Base-by-base conservation (phyloP, 2,329 filamentous ascomycete genomes). In the Botrytis deweyae region DNA sequence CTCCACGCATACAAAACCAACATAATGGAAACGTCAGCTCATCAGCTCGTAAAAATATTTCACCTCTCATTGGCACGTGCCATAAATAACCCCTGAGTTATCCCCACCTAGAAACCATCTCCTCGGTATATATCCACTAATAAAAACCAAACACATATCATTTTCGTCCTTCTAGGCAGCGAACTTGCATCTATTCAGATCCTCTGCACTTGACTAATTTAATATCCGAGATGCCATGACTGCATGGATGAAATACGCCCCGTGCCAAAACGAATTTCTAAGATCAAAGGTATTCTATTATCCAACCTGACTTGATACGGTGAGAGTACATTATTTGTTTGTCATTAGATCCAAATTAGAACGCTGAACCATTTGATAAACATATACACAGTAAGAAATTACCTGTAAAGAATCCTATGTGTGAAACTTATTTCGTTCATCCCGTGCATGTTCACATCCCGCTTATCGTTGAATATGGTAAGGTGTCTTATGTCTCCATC, bases 51-150 rank as follows among this genome's bases (percentile, higher is more conserved):
- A n/a, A 38, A 36, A 38, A 29, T 18, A 22, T 22, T 16, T 52
- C 40, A 14, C 14, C 6, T 38, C 44, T 33, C 36, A 38, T 67
- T 67, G 20, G 44, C 33, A 38, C 44, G 64, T 67, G 64, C 64
- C 22, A 38, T 33, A 52, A 52, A 52, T 33, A n/a, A 52, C 44
- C 44, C 64, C 44, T 52, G 64, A 67, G 18, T n/a, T 14, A 7
- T 8, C 64, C 33, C 44, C 64, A 67, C 64, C 33, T 18, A 52
- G 7, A 25, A 67, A 46, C 64, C 64, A 38, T 36, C 33, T 46
- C 20, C 33, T 67, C 44, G 64, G 64, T 52, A 67, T 46, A 49
- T 40, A 38, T 67, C 44, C 64, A 38, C 44, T 67, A 52, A 52
- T 52, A n/a, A n/a, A 36, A 67, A n/a, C 36, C 14, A 25, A 67